Conservation (phyloP, 2,329 filamentous ascomycete genomes). For the Coleophoma crateriformis region DNA sequence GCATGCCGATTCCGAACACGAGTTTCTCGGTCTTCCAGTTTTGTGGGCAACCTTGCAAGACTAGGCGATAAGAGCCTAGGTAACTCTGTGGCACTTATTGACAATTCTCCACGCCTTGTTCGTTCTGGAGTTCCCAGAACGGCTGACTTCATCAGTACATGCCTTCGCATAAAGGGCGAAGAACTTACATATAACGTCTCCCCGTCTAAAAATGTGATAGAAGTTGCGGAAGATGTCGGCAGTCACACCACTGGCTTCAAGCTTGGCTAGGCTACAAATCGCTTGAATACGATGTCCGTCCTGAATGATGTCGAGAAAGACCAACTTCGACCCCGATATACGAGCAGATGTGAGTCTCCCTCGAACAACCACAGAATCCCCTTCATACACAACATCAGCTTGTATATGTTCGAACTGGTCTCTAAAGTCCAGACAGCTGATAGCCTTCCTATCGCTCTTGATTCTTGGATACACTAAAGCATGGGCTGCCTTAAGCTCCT, state of each 20-base stretch:
- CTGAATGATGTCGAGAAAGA: conserved; percentile 78
- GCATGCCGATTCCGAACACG: conserved; percentile 75
- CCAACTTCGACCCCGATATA: conserved; percentile 67
- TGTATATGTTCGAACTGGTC: conserved; percentile 30
- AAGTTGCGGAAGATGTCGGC: conserved; percentile 50
- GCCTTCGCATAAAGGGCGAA: too few relatives aligned
- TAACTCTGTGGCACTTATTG: conserved; percentile 61
- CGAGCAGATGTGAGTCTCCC: conserved; percentile 73
- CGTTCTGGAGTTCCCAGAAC: conserved; percentile 65
- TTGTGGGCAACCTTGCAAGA: conserved; percentile 71
- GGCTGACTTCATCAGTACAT: conserved; percentile 25
- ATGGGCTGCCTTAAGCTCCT: conserved; percentile 44
- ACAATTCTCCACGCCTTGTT: conserved; percentile 69
- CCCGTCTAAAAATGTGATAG: conserved; percentile 64
- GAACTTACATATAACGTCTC: conserved; percentile 76
- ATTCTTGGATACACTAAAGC: conserved; percentile 52
- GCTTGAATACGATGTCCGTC: conserved; percentile 70
- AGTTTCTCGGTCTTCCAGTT: conserved; percentile 64
- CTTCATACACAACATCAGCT: conserved; percentile 14
- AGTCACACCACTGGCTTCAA: conserved; percentile 28
- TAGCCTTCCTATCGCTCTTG: conserved; percentile 23
- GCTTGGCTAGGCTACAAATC: conserved; percentile 61
- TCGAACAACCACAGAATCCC: conserved; percentile 27
- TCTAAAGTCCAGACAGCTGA: conserved; percentile 25
- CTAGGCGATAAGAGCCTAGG: conserved; percentile 72